These are phyloP conservation scores for Ophidiomyces ophidiicola DNA, from an alignment of 2,329 filamentous ascomycete genomes.

Conservation along the genomic window DNA sequence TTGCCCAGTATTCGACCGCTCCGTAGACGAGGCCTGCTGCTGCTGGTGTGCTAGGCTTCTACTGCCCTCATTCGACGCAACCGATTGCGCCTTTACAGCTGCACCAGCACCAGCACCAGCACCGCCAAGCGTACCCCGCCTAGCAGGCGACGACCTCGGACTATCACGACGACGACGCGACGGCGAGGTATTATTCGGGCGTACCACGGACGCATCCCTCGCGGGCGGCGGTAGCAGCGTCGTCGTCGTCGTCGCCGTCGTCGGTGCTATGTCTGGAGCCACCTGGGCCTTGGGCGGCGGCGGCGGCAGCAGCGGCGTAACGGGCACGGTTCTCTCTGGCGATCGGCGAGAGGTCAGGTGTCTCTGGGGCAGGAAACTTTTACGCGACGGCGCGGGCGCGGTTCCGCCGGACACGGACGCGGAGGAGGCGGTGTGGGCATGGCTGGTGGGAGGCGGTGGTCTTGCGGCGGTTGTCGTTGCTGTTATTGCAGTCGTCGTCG, in stretches of 20 bases:
- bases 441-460: neutral
- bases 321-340: conserved; percentile 9
- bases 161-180: conserved; percentile 15
- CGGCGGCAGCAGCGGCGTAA: conserved; percentile 16
- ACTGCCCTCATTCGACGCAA: neutral
- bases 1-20: neutral
- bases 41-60: conserved; percentile 14
- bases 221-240: too few relatives aligned
- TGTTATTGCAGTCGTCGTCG: conserved; percentile 11
- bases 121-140: too few relatives aligned
- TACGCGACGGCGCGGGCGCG: conserved; percentile 9
- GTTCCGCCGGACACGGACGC: neutral
- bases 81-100: too few relatives aligned
- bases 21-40: conserved; percentile 4
- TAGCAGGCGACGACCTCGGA: neutral
- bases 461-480: conserved; percentile 5
- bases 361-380: conserved; percentile 25
- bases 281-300: conserved; percentile 13
- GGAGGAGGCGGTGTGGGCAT: conserved; percentile 1
- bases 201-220: too few relatives aligned
- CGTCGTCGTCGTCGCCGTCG: too few relatives aligned
- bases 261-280: too few relatives aligned
- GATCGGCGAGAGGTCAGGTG: conserved; percentile 15
- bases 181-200: too few relatives aligned
- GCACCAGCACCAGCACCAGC: too few relatives aligned